A percentile compares a stretch with the other conserved stretches of the same genome.
These are phyloP conservation scores for Aureoboletus auriporus DNA, from an alignment of 768 basidiomycete species.

Conservation along the genomic window DNA sequence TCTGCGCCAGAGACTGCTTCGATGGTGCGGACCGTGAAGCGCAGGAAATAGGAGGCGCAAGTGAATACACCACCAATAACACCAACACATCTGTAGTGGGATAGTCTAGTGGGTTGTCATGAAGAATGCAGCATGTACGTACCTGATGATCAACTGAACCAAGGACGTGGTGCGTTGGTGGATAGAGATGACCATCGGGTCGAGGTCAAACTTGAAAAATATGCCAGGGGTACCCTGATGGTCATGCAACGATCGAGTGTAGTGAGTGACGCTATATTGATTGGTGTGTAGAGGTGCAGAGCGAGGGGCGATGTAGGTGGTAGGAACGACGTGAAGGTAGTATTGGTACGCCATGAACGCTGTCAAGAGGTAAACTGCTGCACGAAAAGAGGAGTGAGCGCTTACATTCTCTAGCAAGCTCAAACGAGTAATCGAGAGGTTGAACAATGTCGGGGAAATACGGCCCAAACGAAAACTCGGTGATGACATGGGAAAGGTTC, in stretches of 20 bases:
- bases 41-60: conserved; percentile 74
- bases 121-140: not conserved
- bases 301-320: conserved; percentile 82
- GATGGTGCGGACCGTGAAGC: conserved; percentile 58
- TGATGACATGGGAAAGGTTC: conserved; percentile 96
- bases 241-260: conserved; percentile 70
- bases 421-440: conserved; percentile 88
- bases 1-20: conserved; percentile 56
- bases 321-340: conserved; percentile 93
- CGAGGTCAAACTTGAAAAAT: conserved; percentile 97
- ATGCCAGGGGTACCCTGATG: conserved; percentile 85
- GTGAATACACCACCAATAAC: conserved; percentile 92
- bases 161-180: conserved; percentile 86
- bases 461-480: conserved; percentile 95
- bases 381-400: not conserved
- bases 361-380: conserved; percentile 25
- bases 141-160: conserved; percentile 76
- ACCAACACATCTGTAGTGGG: conserved; percentile 61
- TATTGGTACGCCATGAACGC: conserved; percentile 92
- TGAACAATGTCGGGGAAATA: conserved; percentile 95
- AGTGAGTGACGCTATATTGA: conserved; percentile 95
- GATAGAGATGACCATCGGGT: conserved; percentile 82
- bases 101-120: not conserved
- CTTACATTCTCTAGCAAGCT: conserved; percentile 63
- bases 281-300: conserved; percentile 62